phyloP scores from a whole-genome alignment of 768 basidiomycete species.

The Auricularia heimuer region DNA sequence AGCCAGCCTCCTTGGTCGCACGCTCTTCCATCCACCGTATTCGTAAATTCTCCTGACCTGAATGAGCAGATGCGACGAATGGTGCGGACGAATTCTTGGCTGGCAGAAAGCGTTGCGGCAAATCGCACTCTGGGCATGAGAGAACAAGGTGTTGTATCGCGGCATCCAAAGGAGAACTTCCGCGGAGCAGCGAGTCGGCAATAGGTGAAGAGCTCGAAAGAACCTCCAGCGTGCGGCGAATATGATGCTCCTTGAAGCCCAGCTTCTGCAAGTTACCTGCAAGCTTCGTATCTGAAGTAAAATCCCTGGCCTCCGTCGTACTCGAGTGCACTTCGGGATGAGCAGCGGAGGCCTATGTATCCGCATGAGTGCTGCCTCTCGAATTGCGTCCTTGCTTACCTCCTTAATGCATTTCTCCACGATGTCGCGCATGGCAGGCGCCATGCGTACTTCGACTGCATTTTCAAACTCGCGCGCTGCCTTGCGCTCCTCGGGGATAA shows the following conservation, averaged over 20 bases:
- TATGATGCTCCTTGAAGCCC: conserved; percentile 54
- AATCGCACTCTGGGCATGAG: conserved; percentile 77
- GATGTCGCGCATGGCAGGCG: conserved; percentile 56
- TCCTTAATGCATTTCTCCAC: conserved; percentile 77
- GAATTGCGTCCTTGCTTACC: conserved; percentile 28
- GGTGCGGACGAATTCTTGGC: conserved; percentile 55
- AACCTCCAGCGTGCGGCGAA: conserved; percentile 43
- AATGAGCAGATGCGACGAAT: conserved; percentile 56
- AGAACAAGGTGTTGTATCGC: conserved; percentile 79
- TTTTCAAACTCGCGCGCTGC: conserved; percentile 27
- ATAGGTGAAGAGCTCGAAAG: conserved; percentile 48
- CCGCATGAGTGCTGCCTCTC: neutral
- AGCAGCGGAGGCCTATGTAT: conserved; percentile 37
- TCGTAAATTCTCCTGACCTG: conserved; percentile 53
- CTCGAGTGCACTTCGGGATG: conserved; percentile 33
- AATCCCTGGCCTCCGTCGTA: conserved; percentile 18
- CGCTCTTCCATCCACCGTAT: conserved; percentile 74
- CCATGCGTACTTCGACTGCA: conserved; percentile 73
- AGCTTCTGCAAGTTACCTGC: conserved; percentile 47
- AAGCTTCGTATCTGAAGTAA: conserved; percentile 29
- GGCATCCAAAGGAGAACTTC: conserved; percentile 59
- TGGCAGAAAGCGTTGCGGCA: conserved; percentile 65
- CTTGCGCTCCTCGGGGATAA: conserved; percentile 32
- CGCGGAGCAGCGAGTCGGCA: conserved; percentile 49
- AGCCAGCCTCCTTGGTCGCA: conserved; percentile 75